Percentiles rank a stretch among this genome's conserved stretches.
Evolutionary conservation across 371 early-diverging fungal genomes (phyloP).

Genomic region (Mortierella sp.): DNA sequence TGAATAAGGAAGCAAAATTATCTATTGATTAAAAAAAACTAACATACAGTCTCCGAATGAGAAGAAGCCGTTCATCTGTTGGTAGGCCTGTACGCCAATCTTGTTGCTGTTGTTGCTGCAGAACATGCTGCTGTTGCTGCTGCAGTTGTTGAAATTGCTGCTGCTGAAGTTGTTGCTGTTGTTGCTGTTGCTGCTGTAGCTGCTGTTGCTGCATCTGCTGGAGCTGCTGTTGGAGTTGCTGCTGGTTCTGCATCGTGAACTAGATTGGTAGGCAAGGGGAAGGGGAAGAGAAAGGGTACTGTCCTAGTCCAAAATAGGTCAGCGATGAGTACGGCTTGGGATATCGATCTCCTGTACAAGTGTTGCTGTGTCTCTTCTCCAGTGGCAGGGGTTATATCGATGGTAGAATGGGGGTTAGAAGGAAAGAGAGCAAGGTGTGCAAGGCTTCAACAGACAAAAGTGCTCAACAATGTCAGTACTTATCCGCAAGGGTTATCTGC

Average conservation of each 20-base stretch:
- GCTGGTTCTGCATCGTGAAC: constrained; percentile 32
- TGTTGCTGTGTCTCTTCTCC: too few species aligned
- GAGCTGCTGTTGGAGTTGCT: constrained; percentile 16
- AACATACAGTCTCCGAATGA: constrained; percentile 39
- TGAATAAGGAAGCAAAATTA: not conserved
- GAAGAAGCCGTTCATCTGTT: constrained; percentile 30
- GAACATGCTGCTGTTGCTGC: constrained; percentile 29
- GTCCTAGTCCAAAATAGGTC: too few species aligned
- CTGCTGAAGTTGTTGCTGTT: constrained; percentile 25
- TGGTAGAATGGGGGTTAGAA: too few species aligned
- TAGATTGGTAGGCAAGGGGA: not conserved
- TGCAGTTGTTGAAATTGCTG: constrained; percentile 24
- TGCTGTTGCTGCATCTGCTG: constrained; percentile 18
- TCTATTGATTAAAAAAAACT: not conserved
- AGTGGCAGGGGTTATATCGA: too few species aligned
- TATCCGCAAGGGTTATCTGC: too few species aligned
- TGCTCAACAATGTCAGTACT: too few species aligned
- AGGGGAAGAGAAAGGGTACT: not conserved
- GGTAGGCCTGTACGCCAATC: constrained; percentile 31
- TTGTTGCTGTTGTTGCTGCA: constrained; percentile 18
- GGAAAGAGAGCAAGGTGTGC: too few species aligned
- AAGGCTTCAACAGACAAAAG: too few species aligned
- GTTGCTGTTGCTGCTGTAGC: constrained; percentile 26
- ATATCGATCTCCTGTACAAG: too few species aligned
- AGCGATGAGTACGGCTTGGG: too few species aligned